Percentiles rank a stretch among this genome's conserved stretches.
Conservation (phyloP, 2,329 filamentous ascomycete species). For the Nakataea oryzae region DNA sequence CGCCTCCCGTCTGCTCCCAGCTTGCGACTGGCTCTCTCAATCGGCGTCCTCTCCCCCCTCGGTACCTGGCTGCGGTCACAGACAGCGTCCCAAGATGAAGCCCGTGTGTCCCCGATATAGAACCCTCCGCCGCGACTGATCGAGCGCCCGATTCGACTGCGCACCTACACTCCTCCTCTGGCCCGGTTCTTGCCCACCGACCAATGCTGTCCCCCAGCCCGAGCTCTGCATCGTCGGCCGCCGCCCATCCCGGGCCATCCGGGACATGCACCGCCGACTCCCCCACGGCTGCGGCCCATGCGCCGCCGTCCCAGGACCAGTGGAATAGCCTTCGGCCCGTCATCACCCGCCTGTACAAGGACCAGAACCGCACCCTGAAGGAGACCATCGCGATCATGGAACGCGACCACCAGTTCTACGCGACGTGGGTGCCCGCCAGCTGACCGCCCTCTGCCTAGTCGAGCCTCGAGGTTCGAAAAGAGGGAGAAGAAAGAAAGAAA, state of each 20-base stretch:
- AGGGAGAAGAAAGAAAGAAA: too few relatives aligned
- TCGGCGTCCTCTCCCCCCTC: not conserved
- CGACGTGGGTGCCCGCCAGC: slow-evolving; percentile 19
- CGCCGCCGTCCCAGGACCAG: not conserved
- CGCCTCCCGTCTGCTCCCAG: not conserved
- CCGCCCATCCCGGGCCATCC: not conserved
- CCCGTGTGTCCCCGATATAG: too few relatives aligned
- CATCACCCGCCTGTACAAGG: slow-evolving; percentile 27
- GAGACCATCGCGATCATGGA: slow-evolving; percentile 28
- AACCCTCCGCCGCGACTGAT: not conserved
- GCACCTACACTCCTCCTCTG: not conserved
- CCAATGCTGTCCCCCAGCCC: not conserved
- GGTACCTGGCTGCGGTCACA: not conserved
- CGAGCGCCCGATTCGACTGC: not conserved
- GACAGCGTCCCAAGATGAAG: not conserved
- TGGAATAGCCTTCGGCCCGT: slow-evolving; percentile 13
- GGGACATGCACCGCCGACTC: not conserved
- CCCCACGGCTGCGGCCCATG: not conserved
- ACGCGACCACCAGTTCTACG: slow-evolving; percentile 24
- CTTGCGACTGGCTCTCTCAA: not conserved
- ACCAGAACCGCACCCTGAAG: slow-evolving; percentile 27
- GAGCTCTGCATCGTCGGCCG: not conserved
- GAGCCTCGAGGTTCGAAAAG: too few relatives aligned
- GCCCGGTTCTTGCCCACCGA: not conserved
- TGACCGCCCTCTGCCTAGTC: not conserved